phyloP scores from a whole-genome alignment of 208 protist species.

The Trypanosoma brucei region DNA sequence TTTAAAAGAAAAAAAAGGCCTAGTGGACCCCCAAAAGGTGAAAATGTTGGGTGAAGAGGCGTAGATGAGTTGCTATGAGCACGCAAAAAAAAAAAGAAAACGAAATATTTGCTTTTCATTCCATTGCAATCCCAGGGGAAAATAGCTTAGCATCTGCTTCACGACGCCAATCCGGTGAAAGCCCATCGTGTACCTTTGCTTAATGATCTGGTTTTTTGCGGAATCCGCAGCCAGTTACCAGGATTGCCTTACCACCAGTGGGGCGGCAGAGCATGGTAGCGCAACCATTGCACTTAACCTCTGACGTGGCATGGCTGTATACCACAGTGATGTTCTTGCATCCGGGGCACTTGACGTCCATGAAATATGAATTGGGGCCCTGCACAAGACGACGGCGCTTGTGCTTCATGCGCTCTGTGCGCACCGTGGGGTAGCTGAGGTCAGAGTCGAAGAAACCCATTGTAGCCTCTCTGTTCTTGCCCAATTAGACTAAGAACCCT shows the following conservation, averaged over 20 bases:
- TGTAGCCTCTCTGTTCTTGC: not conserved
- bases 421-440: constrained; percentile 95
- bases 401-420: constrained; percentile 95
- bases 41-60: no score
- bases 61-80: no score
- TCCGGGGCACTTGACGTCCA: constrained; percentile 98
- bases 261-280: constrained; percentile 95
- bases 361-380: constrained; percentile 98
- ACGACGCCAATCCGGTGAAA: not conserved
- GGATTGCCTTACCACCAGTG: constrained; percentile 96
- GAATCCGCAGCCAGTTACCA: constrained; percentile 95
- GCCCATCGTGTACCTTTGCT: constrained; percentile 11
- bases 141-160: not conserved
- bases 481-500: not conserved
- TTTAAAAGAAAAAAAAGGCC: no score
- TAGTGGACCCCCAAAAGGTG: no score
- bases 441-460: constrained; percentile 95
- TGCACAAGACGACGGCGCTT: constrained; percentile 99
- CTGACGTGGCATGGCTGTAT: constrained; percentile 97
- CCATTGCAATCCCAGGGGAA: not conserved
- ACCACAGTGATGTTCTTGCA: constrained; percentile 95
- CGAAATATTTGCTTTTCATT: not conserved
- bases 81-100: not conserved
- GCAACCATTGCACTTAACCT: constrained; percentile 96
- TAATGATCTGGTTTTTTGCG: constrained; percentile 94